phyloP scores from a whole-genome alignment of 345 rosid genomes.

The Citrus inodora region DNA sequence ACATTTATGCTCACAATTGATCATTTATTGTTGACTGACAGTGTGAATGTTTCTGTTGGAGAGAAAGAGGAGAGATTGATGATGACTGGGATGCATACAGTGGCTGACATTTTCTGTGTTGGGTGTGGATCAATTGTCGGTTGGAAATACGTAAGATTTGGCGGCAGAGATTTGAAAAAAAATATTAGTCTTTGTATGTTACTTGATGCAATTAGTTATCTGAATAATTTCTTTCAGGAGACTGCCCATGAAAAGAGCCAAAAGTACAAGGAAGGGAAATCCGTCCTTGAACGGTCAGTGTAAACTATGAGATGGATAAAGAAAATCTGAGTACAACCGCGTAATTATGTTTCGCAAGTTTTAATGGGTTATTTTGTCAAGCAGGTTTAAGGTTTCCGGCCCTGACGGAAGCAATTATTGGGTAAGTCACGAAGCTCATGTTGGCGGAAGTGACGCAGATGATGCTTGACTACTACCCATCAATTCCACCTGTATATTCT shows the following conservation, averaged over 20 bases:
- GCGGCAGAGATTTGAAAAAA: not conserved
- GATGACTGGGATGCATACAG: constrained; percentile 89
- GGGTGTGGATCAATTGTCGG: constrained; percentile 96
- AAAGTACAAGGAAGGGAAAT: constrained; percentile 99
- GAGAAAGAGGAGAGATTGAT: constrained; percentile 75
- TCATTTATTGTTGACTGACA: constrained; percentile 34
- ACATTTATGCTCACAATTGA: constrained; percentile 1
- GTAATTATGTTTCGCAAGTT: constrained; percentile 3
- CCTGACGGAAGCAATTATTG: constrained; percentile 90
- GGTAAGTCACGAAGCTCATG: constrained; percentile 63
- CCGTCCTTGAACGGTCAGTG: constrained; percentile 90
- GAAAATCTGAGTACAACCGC: constrained; percentile 6
- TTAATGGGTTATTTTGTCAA: constrained; percentile 27
- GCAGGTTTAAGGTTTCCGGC: constrained; percentile 86
- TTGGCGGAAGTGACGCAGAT: constrained; percentile 90
- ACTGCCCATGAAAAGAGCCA: constrained; percentile 81
- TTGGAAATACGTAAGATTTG: constrained; percentile 88
- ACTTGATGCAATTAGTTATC: constrained; percentile 21
- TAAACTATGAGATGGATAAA: not conserved
- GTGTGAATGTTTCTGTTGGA: constrained; percentile 73
- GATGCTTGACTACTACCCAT: constrained; percentile 53
- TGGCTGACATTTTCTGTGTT: constrained; percentile 91
- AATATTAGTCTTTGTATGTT: constrained; percentile 8
- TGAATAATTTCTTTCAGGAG: constrained; percentile 58
- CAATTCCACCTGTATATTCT: constrained; percentile 46